Evolutionary conservation across 441 rosid species (phyloP), one percentile per base, ranked within the genome.

Genomic region (Erodium trifolium): DNA sequence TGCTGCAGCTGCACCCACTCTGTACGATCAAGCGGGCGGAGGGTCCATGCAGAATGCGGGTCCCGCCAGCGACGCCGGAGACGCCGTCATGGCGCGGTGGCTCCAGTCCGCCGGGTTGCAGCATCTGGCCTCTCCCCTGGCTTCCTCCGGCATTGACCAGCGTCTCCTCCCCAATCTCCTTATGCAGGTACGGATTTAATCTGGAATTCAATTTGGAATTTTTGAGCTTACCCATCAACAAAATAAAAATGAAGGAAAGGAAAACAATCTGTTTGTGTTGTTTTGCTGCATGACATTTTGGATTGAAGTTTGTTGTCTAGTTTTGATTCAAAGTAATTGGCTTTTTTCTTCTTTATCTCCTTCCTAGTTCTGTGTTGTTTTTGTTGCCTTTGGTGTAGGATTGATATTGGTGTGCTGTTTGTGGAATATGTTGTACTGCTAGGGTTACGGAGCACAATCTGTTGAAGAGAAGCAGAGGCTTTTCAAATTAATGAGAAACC

Each of bases 1-100:
- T 75, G 92, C 89, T 43, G n/a, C 49, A 0, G 13, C 49, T 11
- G 13, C 49, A 2, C 13, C 49, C 49, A 9, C 49, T 1, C 49
- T 10, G 49, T 43, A 43, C 49, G 13, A 10, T 43, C 49, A 43
- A 43, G 2, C 49, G n/a, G 49, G 49, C 41, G 41, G 41, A 37
- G 41, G 41, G 6, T 5, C 41, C 41, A 0, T 37, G 41, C 41
- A 0, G 41, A 37, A 37, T 37, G 41, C 39, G 31, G 31, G 31
- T 27, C 31, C 31, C 31, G n/a, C 27, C 37, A 34, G 37, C 37
- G 37, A 34, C 37, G 37, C 37, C 0, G 88, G 98, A 2, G 99
- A 94, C 76, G 97, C 99, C 0, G 99, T 94, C 72, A 92, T 90
- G 98, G 97, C 98, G 4, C 90, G 99, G 75, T 92, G 97, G 98